Percentiles rank a stretch among this genome's conserved stretches.
These are phyloP conservation scores for Scopulariopsis brevicaulis DNA, from an alignment of 2,329 filamentous ascomycete genomes.

Conservation along the genomic window DNA sequence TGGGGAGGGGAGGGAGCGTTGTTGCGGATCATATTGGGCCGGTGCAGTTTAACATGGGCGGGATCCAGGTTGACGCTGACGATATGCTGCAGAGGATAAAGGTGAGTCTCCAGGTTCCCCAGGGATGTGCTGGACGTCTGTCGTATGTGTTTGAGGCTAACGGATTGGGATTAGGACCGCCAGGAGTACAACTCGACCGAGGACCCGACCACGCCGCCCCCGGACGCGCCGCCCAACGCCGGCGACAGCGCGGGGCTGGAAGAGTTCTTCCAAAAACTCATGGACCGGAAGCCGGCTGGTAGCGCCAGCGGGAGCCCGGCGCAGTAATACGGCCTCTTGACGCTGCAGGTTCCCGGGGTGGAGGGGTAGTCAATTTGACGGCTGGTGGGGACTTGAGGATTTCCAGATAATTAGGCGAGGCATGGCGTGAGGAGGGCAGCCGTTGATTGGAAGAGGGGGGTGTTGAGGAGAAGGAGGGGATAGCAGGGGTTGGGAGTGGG, in stretches of 20 bases:
- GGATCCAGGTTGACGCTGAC: slow-evolving; percentile 90
- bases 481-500: too few species aligned
- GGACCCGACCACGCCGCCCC: slow-evolving; percentile 26
- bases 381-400: not conserved
- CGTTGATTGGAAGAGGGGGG: not conserved
- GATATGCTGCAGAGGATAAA: slow-evolving; percentile 83
- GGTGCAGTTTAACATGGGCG: slow-evolving; percentile 96
- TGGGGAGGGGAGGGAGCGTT: slow-evolving; percentile 18
- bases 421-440: not conserved
- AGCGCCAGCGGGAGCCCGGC: slow-evolving; percentile 5
- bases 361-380: not conserved
- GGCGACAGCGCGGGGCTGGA: slow-evolving; percentile 44
- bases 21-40: slow-evolving; percentile 79
- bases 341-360: too few species aligned
- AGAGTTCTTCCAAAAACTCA: slow-evolving; percentile 47
- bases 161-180: slow-evolving; percentile 33
- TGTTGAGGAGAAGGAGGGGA: not conserved
- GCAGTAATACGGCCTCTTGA: not conserved
- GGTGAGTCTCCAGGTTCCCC: slow-evolving; percentile 40
- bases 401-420: not conserved
- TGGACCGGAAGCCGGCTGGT: slow-evolving; percentile 35
- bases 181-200: slow-evolving; percentile 36
- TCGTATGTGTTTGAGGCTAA: not conserved
- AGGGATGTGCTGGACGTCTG: not conserved
- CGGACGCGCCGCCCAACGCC: slow-evolving; percentile 27